Evolutionary conservation across 345 rosid species (phyloP).

Genomic region (Geranium rotundifolium): DNA sequence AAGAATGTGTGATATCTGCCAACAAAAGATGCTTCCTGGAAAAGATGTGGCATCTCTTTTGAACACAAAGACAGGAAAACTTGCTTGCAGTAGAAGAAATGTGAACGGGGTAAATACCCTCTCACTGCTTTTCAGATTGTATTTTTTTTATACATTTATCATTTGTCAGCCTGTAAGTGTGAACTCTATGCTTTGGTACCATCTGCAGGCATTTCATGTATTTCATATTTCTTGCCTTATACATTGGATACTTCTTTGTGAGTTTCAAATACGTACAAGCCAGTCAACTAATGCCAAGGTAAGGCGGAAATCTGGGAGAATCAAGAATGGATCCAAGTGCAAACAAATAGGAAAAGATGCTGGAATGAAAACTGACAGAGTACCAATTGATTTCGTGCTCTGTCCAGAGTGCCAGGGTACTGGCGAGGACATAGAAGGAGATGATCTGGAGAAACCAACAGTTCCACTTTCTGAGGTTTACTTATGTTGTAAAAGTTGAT

Average conservation of each 20-base stretch:
- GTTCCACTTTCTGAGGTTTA: slow-evolving; percentile 73
- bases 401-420: slow-evolving; percentile 98
- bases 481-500: background rate
- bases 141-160: no score
- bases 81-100: slow-evolving; percentile 77
- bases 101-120: slow-evolving; percentile 43
- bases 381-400: slow-evolving; percentile 46
- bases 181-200: background rate
- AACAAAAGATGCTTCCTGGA: slow-evolving; percentile 78
- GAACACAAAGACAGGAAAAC: slow-evolving; percentile 68
- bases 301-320: slow-evolving; percentile 39
- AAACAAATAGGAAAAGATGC: slow-evolving; percentile 22
- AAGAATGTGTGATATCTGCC: slow-evolving; percentile 83
- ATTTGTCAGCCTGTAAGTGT: no score
- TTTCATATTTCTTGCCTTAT: slow-evolving; percentile 83
- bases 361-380: slow-evolving; percentile 18
- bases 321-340: slow-evolving; percentile 32
- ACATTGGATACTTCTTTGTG: slow-evolving; percentile 85
- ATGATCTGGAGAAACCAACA: slow-evolving; percentile 46
- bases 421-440: slow-evolving; percentile 45
- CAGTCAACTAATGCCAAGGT: slow-evolving; percentile 27
- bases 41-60: slow-evolving; percentile 74
- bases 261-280: slow-evolving; percentile 44
- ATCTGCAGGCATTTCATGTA: slow-evolving; percentile 67
- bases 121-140: background rate